Percentiles rank a stretch among this genome's conserved stretches.
Conservation (phyloP, 257 asterid genomes). For the Jacaranda mimosifolia region DNA sequence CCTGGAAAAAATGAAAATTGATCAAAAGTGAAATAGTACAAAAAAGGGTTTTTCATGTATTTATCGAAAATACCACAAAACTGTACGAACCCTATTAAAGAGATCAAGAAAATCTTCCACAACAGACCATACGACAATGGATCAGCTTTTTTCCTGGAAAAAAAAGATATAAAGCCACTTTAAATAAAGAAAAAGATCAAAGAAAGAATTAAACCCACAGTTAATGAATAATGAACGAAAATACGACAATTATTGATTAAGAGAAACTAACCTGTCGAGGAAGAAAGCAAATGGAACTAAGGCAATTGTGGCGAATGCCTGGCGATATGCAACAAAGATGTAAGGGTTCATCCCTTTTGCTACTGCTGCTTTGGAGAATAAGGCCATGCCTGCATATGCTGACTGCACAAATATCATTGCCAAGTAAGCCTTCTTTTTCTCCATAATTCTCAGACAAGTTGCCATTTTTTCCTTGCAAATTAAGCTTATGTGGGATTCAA, state of each 20-base stretch:
- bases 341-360: conserved; percentile 64
- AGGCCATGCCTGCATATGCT: conserved; percentile 64
- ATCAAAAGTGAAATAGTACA: too few relatives aligned
- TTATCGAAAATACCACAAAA: background rate
- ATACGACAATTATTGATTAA: too few relatives aligned
- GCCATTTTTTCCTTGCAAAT: conserved; percentile 28
- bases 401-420: conserved; percentile 56
- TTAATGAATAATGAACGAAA: too few relatives aligned
- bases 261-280: conserved; percentile 46
- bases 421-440: conserved; percentile 43
- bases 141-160: conserved; percentile 50
- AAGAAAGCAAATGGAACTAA: conserved; percentile 64
- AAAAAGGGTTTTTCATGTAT: too few relatives aligned
- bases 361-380: conserved; percentile 63
- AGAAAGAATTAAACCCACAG: too few relatives aligned
- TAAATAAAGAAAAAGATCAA: too few relatives aligned
- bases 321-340: conserved; percentile 67
- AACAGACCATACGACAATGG: conserved; percentile 51
- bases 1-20: conserved; percentile 42
- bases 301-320: conserved; percentile 55
- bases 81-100: conserved; percentile 60
- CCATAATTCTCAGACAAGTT: background rate
- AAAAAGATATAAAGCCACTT: too few relatives aligned
- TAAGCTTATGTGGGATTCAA: too few relatives aligned
- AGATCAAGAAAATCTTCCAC: conserved; percentile 53